Evolutionary conservation across 2,329 filamentous ascomycete genomes (phyloP).

Genomic region (Bipolaris cookei): DNA sequence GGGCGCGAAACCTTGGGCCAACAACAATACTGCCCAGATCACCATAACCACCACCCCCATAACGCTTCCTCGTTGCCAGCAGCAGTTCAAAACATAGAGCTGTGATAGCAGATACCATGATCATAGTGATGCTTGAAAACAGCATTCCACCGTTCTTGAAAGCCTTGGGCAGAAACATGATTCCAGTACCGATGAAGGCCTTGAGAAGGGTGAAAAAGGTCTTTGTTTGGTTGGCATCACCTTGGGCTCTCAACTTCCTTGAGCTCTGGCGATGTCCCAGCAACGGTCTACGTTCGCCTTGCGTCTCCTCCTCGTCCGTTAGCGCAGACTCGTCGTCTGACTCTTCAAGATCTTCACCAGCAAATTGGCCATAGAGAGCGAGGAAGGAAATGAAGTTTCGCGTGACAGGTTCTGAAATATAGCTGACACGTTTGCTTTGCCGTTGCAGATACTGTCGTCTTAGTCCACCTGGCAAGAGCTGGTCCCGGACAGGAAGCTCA

Average conservation of each 20-base stretch:
- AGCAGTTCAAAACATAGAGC: slow-evolving; percentile 75
- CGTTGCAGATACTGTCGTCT: slow-evolving; percentile 59
- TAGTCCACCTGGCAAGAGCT: slow-evolving; percentile 60
- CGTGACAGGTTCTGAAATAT: slow-evolving; percentile 63
- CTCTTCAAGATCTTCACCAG: slow-evolving; percentile 70
- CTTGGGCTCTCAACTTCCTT: slow-evolving; percentile 54
- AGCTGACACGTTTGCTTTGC: slow-evolving; percentile 50
- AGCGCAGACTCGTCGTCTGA: slow-evolving; percentile 64
- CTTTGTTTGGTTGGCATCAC: slow-evolving; percentile 71
- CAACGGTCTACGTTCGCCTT: slow-evolving; percentile 66
- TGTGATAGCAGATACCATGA: slow-evolving; percentile 69
- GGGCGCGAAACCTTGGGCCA: slow-evolving; percentile 65
- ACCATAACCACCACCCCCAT: slow-evolving; percentile 75
- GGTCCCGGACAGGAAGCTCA: slow-evolving; percentile 52
- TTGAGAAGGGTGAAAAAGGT: slow-evolving; percentile 81
- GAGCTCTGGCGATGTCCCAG: slow-evolving; percentile 63
- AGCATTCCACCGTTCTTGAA: slow-evolving; percentile 79
- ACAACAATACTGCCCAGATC: slow-evolving; percentile 68
- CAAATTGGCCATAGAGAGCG: slow-evolving; percentile 77
- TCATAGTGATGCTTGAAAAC: slow-evolving; percentile 73
- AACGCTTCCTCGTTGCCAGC: slow-evolving; percentile 67
- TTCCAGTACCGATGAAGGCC: slow-evolving; percentile 79
- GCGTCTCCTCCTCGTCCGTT: slow-evolving; percentile 60
- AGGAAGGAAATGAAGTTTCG: slow-evolving; percentile 77
- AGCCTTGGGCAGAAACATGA: slow-evolving; percentile 81